Evolutionary conservation across 2,329 filamentous ascomycete genomes (phyloP), one percentile per base, ranked within the genome.

Genomic region (Stachybotrys chlorohalonatus): DNA sequence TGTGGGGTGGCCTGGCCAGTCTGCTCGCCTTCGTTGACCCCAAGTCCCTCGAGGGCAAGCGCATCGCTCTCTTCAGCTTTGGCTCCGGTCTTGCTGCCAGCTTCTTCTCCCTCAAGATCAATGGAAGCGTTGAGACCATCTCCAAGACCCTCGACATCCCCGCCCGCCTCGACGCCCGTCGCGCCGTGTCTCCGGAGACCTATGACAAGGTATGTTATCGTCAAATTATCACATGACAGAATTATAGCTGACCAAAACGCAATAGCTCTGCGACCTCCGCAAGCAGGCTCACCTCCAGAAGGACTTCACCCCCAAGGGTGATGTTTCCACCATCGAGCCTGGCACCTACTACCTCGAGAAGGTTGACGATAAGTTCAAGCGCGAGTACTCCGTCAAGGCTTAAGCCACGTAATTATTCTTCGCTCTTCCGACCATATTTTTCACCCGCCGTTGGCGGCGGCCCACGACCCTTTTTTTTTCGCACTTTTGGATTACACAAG

Each of bases 341-440:
- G 86, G 84, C 56, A 84, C 84, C 24, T 94, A 93, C 77, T 94
- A 92, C 75, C 80, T 94, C 56, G 83, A 83, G 67, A 84, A 86
- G 70, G 81, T 94, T 51, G 89, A 94, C 66, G 87, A 90, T 64
- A 90, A 90, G 87, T 94, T 89, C 85, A 85, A 87, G 76, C 83
- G 89, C 65, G 81, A 82, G 68, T 94, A 94, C 73, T 74, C 79
- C 55, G 69, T 92, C 75, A 89, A 92, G 81, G 85, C 80, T 70
- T 92, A 82, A 68, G 62, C 6, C 52, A 31, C 47, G 49, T 11
- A 17, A 42, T 13, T 13, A 5, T 42, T 42, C 36, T 13, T 42
- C 13, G 9, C 9, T 42, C 36, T 9, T 42, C 36, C 36, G 36
- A 9, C 13, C 36, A 42, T 42, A 13, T 13, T 42, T 39, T 42